Conservation (phyloP, 1,139 yeast species). For the Saccharomyces hybrid region DNA sequence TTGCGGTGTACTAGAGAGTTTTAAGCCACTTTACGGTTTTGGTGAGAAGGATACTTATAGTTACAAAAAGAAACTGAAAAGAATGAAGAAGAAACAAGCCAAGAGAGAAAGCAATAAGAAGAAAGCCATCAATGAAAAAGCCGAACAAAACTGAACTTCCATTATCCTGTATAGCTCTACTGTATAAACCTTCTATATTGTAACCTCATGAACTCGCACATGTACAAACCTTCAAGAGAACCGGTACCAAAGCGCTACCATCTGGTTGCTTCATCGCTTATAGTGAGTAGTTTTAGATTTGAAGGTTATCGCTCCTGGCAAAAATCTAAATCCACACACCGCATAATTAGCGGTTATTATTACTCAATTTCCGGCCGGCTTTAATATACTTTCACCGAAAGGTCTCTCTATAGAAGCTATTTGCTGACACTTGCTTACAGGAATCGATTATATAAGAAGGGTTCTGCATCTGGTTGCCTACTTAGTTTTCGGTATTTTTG, state of each 20-base stretch:
- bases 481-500: neutral
- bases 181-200: neutral
- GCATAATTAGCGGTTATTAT: neutral
- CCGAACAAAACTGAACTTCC: neutral
- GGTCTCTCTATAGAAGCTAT: neutral
- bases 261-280: neutral
- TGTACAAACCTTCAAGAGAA: neutral
- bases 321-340: neutral
- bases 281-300: neutral
- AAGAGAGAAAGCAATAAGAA: conserved; percentile 12
- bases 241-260: neutral
- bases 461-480: neutral
- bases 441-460: neutral
- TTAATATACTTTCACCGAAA: neutral
- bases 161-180: neutral
- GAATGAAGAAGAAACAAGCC: conserved; percentile 28
- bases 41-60: conserved; percentile 43
- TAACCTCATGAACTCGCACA: neutral
- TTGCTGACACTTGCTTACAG: neutral
- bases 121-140: conserved; percentile 10
- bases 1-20: conserved; percentile 88
- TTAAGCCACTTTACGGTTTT: conserved; percentile 84
- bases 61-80: conserved; percentile 31
- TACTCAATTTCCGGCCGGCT: neutral
- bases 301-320: neutral